Evolutionary conservation across 306 rosid genomes (phyloP).

Genomic region (Sesbania bispinosa): DNA sequence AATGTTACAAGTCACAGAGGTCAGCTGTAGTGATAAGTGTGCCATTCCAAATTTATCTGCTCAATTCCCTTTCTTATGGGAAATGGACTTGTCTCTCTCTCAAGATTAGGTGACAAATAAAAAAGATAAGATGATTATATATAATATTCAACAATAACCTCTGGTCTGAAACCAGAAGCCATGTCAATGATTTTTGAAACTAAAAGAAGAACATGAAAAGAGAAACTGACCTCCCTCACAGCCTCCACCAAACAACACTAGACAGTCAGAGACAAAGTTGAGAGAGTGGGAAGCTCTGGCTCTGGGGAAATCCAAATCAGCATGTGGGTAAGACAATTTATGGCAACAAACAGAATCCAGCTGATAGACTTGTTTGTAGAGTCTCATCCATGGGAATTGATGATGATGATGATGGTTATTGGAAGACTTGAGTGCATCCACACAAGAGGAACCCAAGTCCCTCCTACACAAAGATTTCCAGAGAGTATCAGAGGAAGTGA

Average conservation of each 20-base stretch:
- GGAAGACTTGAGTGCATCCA: slow-evolving; percentile 54
- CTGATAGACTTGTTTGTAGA: slow-evolving; percentile 58
- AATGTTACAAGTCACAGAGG: too few species aligned
- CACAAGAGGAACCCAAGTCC: slow-evolving; percentile 69
- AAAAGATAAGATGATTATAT: slow-evolving; percentile 7
- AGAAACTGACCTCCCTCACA: slow-evolving; percentile 82
- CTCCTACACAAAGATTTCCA: slow-evolving; percentile 74
- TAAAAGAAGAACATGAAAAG: not conserved
- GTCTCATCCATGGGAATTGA: slow-evolving; percentile 68
- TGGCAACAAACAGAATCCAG: slow-evolving; percentile 56
- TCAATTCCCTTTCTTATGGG: not conserved
- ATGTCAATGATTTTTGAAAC: slow-evolving; percentile 10
- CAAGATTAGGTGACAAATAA: slow-evolving; percentile 18
- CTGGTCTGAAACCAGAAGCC: slow-evolving; percentile 8
- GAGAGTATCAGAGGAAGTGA: slow-evolving; percentile 56
- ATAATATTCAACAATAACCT: not conserved
- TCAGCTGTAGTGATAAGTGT: too few species aligned
- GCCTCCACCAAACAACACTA: slow-evolving; percentile 89
- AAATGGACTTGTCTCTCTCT: slow-evolving; percentile 5
- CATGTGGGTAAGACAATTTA: slow-evolving; percentile 40
- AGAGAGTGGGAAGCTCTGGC: slow-evolving; percentile 97
- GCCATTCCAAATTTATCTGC: not conserved
- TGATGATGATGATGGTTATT: slow-evolving; percentile 2
- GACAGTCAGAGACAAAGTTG: slow-evolving; percentile 74
- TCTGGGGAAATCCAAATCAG: slow-evolving; percentile 47